Conservation (phyloP, 1,139 yeast genomes). For the Pichia sp. region DNA sequence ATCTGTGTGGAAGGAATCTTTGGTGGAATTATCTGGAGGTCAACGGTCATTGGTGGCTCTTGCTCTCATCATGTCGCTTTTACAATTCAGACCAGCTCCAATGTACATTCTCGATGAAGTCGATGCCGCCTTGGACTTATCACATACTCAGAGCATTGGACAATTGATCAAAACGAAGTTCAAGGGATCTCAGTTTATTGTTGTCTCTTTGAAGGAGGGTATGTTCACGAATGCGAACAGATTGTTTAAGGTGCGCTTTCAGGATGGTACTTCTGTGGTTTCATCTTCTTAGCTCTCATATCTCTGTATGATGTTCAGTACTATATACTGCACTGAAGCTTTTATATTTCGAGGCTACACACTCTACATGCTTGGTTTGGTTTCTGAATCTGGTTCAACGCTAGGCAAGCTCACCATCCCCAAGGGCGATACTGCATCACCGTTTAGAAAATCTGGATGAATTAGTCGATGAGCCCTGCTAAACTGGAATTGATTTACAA, state of each 20-base stretch:
- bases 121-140: conserved; percentile 95
- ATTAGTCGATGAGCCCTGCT: no score
- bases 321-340: no score
- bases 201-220: conserved; percentile 94
- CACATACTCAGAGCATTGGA: conserved; percentile 97
- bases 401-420: no score
- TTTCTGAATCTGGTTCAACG: no score
- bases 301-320: no score
- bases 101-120: conserved; percentile 98
- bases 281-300: conserved; percentile 25
- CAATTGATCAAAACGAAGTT: conserved; percentile 91
- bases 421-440: no score
- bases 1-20: conserved; percentile 90
- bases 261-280: conserved; percentile 94
- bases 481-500: no score
- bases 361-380: no score
- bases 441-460: no score
- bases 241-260: conserved; percentile 88
- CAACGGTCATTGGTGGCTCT: conserved; percentile 91
- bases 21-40: conserved; percentile 95
- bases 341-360: no score
- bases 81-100: conserved; percentile 95
- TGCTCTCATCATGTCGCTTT: conserved; percentile 91
- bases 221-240: conserved; percentile 97
- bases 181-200: conserved; percentile 93